Evolutionary conservation across 2,329 filamentous ascomycete genomes (phyloP), one percentile per base, ranked within the genome.

Genomic region (Ophiostoma triangulosporum): DNA sequence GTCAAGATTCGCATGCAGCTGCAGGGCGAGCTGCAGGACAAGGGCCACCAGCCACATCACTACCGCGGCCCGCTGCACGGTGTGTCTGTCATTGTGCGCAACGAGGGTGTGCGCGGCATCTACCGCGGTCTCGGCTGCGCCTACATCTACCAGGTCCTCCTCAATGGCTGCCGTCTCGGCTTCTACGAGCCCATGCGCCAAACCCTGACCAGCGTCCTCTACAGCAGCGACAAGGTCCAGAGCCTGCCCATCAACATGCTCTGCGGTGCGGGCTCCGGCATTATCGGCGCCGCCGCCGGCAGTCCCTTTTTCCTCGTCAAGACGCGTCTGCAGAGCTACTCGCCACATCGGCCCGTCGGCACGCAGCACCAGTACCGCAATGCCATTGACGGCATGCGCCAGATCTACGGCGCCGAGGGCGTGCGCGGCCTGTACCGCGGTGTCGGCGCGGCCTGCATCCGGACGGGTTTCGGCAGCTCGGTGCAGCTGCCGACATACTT

Each of bases 281-380:
- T 98, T 58, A 78, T 98, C 55, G 93, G 93, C 60, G 93, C 91
- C 8, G 86, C 86, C n/a, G 85, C 86, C 22, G 93, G 91, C 36
- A 95, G 88, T 52, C 93, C 93, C 2, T 97, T 98, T 70, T 98
- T 98, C 77, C 80, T 98, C 53, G 86, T 97, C 67, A 98, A 98
- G 75, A 98, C 93, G 3, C 81, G 93, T 43, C 75, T 98, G 55
- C 93, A 98, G 70, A 95, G 88, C 61, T 97, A 79, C 73, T 95
- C 89, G 35, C 87, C 90, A 4, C 93, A 90, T 68, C 76, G 93
- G 12, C 93, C 93, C 3, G 90, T 97, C 43, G 93, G 93, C 53
- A 97, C 93, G n/a, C 93, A 98, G 66, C 93, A 98, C 69, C 76
- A 82, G 59, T 98, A 98, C 70, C 80, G 78, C 60, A 91, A 90